phyloP scores from a whole-genome alignment of 2,329 filamentous ascomycete species.

The Nemania diffusa region DNA sequence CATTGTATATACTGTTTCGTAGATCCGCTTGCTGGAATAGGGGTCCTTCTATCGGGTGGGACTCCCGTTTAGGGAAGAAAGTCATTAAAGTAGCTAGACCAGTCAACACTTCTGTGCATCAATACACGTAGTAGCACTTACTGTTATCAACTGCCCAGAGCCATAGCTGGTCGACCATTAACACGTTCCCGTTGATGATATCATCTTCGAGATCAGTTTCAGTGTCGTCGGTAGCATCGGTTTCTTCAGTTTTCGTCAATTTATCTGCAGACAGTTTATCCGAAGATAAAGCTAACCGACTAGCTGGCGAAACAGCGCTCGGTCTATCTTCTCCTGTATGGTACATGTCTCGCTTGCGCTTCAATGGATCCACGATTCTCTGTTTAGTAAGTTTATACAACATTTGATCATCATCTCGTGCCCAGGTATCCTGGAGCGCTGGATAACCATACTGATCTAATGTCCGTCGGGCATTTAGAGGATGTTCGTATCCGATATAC shows the following conservation, averaged over 20 bases:
- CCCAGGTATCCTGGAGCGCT: constrained; percentile 67
- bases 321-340: constrained; percentile 28
- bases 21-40: constrained; percentile 70
- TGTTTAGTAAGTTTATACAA: constrained; percentile 72
- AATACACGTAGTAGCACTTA: constrained; percentile 46
- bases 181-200: constrained; percentile 64
- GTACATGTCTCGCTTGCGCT: constrained; percentile 44
- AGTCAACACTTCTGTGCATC: not conserved
- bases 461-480: constrained; percentile 69
- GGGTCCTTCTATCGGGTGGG: constrained; percentile 64
- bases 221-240: constrained; percentile 45
- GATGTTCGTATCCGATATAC: constrained; percentile 68
- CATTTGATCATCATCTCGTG: constrained; percentile 74
- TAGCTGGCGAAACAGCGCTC: constrained; percentile 38
- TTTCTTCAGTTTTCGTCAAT: constrained; percentile 34
- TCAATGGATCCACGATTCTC: constrained; percentile 43
- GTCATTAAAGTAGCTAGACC: constrained; percentile 60
- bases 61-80: constrained; percentile 66
- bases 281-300: constrained; percentile 40
- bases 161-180: constrained; percentile 77
- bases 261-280: constrained; percentile 34
- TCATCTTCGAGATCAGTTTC: constrained; percentile 49
- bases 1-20: constrained; percentile 72
- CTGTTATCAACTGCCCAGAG: constrained; percentile 66
- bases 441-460: constrained; percentile 73